phyloP scores from a whole-genome alignment of 2,329 filamentous ascomycete species.

The Harringtonia lauricola region DNA sequence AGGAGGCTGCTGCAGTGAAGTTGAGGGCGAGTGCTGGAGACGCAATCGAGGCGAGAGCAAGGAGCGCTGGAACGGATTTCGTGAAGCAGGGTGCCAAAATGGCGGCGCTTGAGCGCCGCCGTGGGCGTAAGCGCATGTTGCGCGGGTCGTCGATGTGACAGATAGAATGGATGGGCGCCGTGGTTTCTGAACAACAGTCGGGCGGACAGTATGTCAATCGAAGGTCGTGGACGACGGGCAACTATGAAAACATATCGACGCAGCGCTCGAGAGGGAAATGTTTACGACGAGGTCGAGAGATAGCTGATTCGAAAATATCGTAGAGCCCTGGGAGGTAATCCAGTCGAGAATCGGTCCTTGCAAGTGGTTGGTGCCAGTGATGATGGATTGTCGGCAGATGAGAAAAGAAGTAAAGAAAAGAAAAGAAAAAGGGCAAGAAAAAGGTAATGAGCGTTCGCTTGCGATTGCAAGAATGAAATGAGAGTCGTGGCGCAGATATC shows the following conservation, averaged over 20 bases:
- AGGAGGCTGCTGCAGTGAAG: conserved; percentile 51
- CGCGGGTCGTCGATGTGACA: neutral
- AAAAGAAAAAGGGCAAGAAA: neutral
- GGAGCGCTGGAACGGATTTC: conserved; percentile 15
- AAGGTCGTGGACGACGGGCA: no score
- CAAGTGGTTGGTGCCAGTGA: neutral
- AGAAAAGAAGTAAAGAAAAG: neutral
- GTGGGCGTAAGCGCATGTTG: conserved; percentile 37
- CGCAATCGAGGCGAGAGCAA: conserved; percentile 29
- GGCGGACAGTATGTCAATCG: no score
- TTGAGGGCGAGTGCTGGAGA: conserved; percentile 37
- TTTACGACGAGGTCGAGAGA: no score
- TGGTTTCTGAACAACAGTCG: no score
- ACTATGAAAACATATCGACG: no score
- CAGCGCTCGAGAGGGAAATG: no score
- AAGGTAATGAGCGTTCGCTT: neutral
- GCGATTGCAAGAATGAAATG: neutral
- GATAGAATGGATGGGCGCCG: neutral
- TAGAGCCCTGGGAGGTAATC: no score
- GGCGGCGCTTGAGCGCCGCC: conserved; percentile 25
- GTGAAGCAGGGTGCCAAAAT: conserved; percentile 13
- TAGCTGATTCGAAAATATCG: no score
- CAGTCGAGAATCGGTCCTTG: no score
- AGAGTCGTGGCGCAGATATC: neutral
- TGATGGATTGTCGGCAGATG: neutral